These are phyloP conservation scores for Penicillium verhagenii DNA, from an alignment of 495 filamentous ascomycete species.

Conservation along the genomic window DNA sequence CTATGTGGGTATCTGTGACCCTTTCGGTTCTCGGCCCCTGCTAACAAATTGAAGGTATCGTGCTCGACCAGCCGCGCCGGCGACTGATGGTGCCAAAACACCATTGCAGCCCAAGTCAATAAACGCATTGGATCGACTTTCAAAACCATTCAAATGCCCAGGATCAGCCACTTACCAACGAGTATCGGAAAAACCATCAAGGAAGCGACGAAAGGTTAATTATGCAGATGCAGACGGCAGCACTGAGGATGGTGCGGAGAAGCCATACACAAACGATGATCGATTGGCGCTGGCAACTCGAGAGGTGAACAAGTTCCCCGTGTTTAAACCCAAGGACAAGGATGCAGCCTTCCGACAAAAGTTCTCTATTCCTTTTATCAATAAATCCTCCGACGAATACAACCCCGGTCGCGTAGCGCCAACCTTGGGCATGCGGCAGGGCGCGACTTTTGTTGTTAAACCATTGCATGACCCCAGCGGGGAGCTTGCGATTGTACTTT, in stretches of 20 bases:
- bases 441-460: slow-evolving; percentile 82
- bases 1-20: slow-evolving; percentile 9
- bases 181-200: slow-evolving; percentile 73
- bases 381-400: slow-evolving; percentile 71
- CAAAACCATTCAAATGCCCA: slow-evolving; percentile 91
- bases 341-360: slow-evolving; percentile 72
- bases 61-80: slow-evolving; percentile 28
- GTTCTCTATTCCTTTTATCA: slow-evolving; percentile 84
- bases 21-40: not conserved
- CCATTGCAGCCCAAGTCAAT: slow-evolving; percentile 37
- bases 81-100: slow-evolving; percentile 34
- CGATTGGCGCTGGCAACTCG: slow-evolving; percentile 81
- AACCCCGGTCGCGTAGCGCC: slow-evolving; percentile 78
- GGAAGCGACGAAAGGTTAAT: slow-evolving; percentile 86
- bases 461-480: slow-evolving; percentile 92
- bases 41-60: slow-evolving; percentile 42
- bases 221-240: slow-evolving; percentile 79
- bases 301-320: slow-evolving; percentile 85
- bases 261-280: slow-evolving; percentile 85
- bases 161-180: slow-evolving; percentile 71
- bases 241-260: slow-evolving; percentile 66
- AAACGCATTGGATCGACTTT: slow-evolving; percentile 66
- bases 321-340: slow-evolving; percentile 89
- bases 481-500: slow-evolving; percentile 94
- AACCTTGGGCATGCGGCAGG: slow-evolving; percentile 79